These are phyloP conservation scores for Monosporozyma aerobia DNA, from an alignment of 805 yeast species.

Conservation along the genomic window DNA sequence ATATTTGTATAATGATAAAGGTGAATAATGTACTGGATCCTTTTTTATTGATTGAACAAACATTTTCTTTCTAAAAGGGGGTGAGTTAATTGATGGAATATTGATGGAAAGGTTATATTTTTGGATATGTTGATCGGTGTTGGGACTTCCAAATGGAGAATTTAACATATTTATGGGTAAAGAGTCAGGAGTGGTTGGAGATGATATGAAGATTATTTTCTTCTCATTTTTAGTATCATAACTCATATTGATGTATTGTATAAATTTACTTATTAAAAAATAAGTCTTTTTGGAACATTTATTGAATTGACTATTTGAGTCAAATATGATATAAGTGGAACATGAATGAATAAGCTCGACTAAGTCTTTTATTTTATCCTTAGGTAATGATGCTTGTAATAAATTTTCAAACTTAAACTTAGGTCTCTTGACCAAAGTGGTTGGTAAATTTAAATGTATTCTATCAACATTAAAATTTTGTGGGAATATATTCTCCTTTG, in stretches of 20 bases:
- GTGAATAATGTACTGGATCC: constrained; percentile 27
- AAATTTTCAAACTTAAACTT: constrained; percentile 22
- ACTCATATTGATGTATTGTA: neutral
- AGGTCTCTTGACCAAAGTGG: constrained; percentile 26
- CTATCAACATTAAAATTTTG: constrained; percentile 5
- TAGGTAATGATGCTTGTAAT: constrained; percentile 16
- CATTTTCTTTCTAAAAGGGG: constrained; percentile 7
- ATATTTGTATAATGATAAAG: constrained; percentile 23
- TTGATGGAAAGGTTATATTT: constrained; percentile 15
- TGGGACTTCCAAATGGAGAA: neutral
- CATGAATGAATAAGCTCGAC: constrained; percentile 13
- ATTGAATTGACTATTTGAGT: constrained; percentile 16
- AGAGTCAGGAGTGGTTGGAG: neutral
- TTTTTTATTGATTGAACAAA: constrained; percentile 28
- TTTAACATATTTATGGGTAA: neutral
- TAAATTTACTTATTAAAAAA: constrained; percentile 19
- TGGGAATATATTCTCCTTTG: neutral
- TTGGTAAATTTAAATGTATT: constrained; percentile 26
- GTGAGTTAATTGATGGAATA: constrained; percentile 13
- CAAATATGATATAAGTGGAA: constrained; percentile 20
- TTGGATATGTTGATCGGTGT: neutral
- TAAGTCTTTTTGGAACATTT: constrained; percentile 20
- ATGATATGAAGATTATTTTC: neutral
- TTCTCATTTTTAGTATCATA: neutral
- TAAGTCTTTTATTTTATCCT: constrained; percentile 13